Evolutionary conservation across 2,329 filamentous ascomycete genomes (phyloP).

Genomic region (Alternaria sp.): DNA sequence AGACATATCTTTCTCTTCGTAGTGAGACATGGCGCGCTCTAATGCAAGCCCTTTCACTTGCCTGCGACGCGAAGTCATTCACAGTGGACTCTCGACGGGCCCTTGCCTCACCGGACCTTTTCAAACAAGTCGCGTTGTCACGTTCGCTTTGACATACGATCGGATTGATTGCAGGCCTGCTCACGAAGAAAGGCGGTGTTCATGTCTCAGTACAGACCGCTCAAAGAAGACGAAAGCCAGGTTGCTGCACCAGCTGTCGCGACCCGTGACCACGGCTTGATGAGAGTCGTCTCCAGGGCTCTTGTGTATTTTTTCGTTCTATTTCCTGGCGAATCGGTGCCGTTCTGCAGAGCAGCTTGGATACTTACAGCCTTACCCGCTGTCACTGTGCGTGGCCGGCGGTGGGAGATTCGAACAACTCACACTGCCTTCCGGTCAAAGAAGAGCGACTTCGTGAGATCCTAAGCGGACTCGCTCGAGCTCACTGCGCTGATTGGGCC

Average conservation of each 20-base stretch:
- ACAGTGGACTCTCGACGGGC: constrained; percentile 15
- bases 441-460: constrained; percentile 8
- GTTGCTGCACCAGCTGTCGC: constrained; percentile 27
- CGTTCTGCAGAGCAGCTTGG: constrained; percentile 15
- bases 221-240: constrained; percentile 23
- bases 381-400: constrained; percentile 33
- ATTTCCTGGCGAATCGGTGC: constrained; percentile 12
- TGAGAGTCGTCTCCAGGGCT: background rate
- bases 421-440: constrained; percentile 27
- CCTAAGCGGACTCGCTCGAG: background rate
- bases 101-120: constrained; percentile 27
- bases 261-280: constrained; percentile 21
- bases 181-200: constrained; percentile 26
- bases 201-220: constrained; percentile 41
- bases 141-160: constrained; percentile 13
- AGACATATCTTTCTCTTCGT: background rate
- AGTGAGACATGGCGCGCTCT: constrained; percentile 17
- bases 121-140: constrained; percentile 26
- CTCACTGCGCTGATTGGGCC: constrained; percentile 8
- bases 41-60: constrained; percentile 20
- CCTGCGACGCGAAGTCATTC: constrained; percentile 6
- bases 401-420: constrained; percentile 40
- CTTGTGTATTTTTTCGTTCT: constrained; percentile 22
- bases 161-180: constrained; percentile 15
- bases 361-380: constrained; percentile 16